These are phyloP conservation scores for Cercospora sp. DNA, from an alignment of 2,329 filamentous ascomycete species.

Conservation along the genomic window DNA sequence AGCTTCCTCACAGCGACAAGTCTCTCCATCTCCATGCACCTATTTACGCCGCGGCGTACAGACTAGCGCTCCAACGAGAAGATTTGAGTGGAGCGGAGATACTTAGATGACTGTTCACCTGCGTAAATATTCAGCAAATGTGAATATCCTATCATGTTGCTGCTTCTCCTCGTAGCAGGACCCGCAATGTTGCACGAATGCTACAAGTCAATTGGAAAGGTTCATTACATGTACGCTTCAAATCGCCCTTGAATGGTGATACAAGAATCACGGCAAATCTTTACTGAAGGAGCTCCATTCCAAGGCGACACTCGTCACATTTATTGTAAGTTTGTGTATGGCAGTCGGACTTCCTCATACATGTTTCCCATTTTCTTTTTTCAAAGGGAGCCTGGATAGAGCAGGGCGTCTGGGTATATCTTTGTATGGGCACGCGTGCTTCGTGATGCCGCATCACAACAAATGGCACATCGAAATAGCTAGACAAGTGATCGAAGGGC, in stretches of 20 bases:
- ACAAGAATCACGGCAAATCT: too few relatives aligned
- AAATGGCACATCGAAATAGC: background rate
- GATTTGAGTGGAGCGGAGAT: background rate
- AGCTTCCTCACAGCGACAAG: background rate
- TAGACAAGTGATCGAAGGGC: background rate
- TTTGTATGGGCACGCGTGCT: background rate
- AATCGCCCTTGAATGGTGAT: too few relatives aligned
- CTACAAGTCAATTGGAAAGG: too few relatives aligned
- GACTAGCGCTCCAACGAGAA: background rate
- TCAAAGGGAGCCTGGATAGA: too few relatives aligned
- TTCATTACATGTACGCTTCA: too few relatives aligned
- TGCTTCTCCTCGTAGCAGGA: background rate
- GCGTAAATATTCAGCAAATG: background rate
- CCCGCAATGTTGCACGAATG: too few relatives aligned
- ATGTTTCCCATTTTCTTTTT: too few relatives aligned
- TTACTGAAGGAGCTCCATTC: too few relatives aligned
- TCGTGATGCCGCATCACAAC: background rate
- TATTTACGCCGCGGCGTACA: background rate
- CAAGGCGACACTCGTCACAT: too few relatives aligned
- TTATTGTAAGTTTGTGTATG: too few relatives aligned
- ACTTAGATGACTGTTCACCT: background rate
- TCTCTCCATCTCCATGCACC: background rate
- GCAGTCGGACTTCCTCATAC: too few relatives aligned
- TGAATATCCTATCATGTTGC: background rate
- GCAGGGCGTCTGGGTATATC: too few relatives aligned